Evolutionary conservation across 768 basidiomycete genomes (phyloP).

Genomic region (Melanogaster broomeanus): DNA sequence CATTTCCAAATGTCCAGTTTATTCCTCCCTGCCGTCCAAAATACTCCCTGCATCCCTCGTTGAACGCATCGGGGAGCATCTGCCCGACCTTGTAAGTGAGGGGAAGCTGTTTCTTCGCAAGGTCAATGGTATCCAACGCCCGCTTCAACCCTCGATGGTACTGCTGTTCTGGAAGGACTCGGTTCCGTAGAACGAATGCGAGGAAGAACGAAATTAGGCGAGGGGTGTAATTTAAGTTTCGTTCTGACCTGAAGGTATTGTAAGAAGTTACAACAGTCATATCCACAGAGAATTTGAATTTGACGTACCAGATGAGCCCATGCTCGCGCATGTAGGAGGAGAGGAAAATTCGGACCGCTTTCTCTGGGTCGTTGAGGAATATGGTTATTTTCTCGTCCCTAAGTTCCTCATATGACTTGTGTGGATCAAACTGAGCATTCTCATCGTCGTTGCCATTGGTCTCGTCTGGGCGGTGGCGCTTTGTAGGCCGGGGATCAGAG

Average conservation of each 20-base stretch:
- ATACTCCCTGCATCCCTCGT: constrained; percentile 45
- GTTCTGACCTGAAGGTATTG: constrained; percentile 41
- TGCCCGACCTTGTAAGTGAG: constrained; percentile 40
- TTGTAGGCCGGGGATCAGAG: constrained; percentile 11
- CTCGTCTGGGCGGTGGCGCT: constrained; percentile 27
- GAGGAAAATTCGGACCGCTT: constrained; percentile 60
- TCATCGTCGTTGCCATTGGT: constrained; percentile 29
- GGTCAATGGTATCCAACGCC: constrained; percentile 45
- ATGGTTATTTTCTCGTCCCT: constrained; percentile 46
- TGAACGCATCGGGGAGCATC: constrained; percentile 47
- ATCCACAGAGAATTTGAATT: constrained; percentile 1
- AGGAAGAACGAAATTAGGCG: constrained; percentile 62
- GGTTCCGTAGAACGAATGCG: constrained; percentile 56
- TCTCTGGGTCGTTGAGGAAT: constrained; percentile 68
- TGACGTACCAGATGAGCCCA: constrained; percentile 67
- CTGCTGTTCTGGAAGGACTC: constrained; percentile 49
- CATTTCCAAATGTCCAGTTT: constrained; percentile 28
- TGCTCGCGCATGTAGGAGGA: constrained; percentile 68
- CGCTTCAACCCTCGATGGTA: constrained; percentile 48
- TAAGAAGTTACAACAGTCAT: background rate
- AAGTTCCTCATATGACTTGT: constrained; percentile 31
- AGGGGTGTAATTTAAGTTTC: constrained; percentile 51
- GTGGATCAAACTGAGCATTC: constrained; percentile 39
- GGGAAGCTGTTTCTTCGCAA: constrained; percentile 45
- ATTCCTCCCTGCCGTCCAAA: constrained; percentile 51